These are phyloP conservation scores for Penicillium freii DNA, from an alignment of 2,329 filamentous ascomycete genomes.

Conservation along the genomic window DNA sequence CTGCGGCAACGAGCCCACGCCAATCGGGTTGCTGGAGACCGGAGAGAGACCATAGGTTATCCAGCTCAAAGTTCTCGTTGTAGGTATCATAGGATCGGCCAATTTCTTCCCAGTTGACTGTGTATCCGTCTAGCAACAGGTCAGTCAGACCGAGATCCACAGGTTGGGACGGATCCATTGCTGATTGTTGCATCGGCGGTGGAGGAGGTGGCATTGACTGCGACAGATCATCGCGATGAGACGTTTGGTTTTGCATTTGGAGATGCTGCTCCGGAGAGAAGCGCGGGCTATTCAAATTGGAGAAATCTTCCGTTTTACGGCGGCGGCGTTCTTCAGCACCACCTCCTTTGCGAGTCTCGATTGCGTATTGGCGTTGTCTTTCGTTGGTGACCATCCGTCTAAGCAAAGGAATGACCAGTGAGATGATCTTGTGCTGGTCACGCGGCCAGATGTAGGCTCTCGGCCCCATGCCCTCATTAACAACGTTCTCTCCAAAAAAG, in stretches of 20 bases:
- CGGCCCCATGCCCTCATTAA: conserved; percentile 40
- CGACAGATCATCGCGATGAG: conserved; percentile 25
- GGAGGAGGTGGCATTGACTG: conserved; percentile 24
- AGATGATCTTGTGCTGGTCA: conserved; percentile 56
- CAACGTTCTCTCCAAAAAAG: conserved; percentile 51
- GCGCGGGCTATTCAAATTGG: conserved; percentile 27
- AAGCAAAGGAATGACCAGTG: conserved; percentile 57
- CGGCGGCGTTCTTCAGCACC: conserved; percentile 39
- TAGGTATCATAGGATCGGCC: conserved; percentile 39
- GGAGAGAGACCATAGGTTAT: conserved; percentile 43
- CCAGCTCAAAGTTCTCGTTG: conserved; percentile 42
- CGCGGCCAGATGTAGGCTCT: conserved; percentile 53
- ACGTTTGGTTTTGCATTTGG: conserved; percentile 31
- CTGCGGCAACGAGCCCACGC: conserved; percentile 44
- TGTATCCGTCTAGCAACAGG: conserved; percentile 40
- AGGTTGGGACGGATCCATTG: conserved; percentile 24
- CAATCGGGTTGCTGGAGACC: conserved; percentile 44
- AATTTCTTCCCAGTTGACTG: conserved; percentile 40
- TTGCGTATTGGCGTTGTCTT: conserved; percentile 57
- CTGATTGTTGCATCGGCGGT: conserved; percentile 25
- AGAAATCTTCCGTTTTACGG: conserved; percentile 37
- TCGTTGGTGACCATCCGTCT: conserved; percentile 61
- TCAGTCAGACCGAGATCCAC: conserved; percentile 36
- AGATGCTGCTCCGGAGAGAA: conserved; percentile 33
- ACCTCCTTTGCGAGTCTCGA: conserved; percentile 54